phyloP scores from a whole-genome alignment of 78 protist genomes.

The Dictyostelium purpureum region DNA sequence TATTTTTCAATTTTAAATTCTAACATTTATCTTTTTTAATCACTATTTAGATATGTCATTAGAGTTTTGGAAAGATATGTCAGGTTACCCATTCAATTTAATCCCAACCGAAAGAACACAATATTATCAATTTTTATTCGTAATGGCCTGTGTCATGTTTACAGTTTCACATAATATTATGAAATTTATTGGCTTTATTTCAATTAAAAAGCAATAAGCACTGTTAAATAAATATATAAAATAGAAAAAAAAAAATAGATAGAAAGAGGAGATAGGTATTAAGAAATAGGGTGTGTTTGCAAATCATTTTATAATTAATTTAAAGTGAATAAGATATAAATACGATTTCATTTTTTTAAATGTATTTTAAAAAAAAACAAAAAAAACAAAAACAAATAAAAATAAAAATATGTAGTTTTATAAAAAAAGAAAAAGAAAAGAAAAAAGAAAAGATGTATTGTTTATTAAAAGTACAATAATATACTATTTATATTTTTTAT shows the following conservation, averaged over 20 bases:
- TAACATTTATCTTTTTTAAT: not conserved
- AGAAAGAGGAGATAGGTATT: not conserved
- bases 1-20: not conserved
- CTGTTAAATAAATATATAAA: not conserved
- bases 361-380: too few species aligned
- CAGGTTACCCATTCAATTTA: constrained; percentile 57
- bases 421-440: too few species aligned
- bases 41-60: constrained; percentile 10
- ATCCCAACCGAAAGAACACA: constrained; percentile 5
- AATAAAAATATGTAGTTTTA: too few species aligned
- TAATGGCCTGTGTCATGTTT: constrained; percentile 7
- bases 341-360: too few species aligned
- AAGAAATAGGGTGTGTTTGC: not conserved
- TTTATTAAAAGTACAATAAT: too few species aligned
- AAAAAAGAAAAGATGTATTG: too few species aligned
- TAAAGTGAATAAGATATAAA: too few species aligned
- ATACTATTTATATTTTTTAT: too few species aligned
- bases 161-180: constrained; percentile 13
- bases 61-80: constrained; percentile 71
- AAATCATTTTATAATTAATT: too few species aligned
- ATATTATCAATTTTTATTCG: constrained; percentile 21
- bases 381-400: too few species aligned
- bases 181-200: not conserved
- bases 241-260: not conserved
- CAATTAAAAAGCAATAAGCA: not conserved